Conservation (phyloP, 495 filamentous ascomycete species). For the Daldinia vernicosa region DNA sequence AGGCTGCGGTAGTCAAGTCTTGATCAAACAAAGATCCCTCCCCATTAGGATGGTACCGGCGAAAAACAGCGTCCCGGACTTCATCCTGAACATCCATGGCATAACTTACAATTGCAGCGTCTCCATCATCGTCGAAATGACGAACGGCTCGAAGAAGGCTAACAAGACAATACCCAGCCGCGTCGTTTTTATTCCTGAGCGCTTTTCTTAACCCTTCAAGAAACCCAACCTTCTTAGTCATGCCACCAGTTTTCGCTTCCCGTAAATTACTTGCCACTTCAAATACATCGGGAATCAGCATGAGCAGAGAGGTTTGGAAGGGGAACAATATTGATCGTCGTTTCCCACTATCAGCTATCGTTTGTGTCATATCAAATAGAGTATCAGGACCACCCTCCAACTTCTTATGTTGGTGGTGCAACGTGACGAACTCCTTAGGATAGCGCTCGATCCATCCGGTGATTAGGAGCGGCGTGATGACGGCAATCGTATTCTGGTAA, state of each 20-base stretch:
- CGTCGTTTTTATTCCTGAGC: constrained; percentile 64
- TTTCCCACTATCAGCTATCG: constrained; percentile 62
- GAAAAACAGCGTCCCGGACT: constrained; percentile 69
- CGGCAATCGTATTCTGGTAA: constrained; percentile 68
- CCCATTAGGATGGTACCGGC: constrained; percentile 55
- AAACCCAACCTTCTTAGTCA: constrained; percentile 69
- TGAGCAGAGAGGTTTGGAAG: constrained; percentile 66
- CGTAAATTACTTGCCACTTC: constrained; percentile 69
- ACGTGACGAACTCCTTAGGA: constrained; percentile 66
- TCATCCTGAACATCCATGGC: constrained; percentile 73
- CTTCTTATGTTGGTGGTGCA: constrained; percentile 65
- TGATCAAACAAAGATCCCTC: constrained; percentile 62
- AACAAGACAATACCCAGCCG: constrained; percentile 69
- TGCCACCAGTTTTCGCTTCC: constrained; percentile 64
- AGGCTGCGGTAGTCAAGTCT: constrained; percentile 70
- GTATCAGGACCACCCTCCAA: constrained; percentile 69
- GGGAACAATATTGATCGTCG: constrained; percentile 65
- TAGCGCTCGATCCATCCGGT: constrained; percentile 70
- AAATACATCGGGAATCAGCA: constrained; percentile 71
- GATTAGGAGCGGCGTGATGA: constrained; percentile 66
- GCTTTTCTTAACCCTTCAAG: constrained; percentile 67
- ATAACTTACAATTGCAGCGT: constrained; percentile 69
- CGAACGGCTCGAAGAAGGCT: constrained; percentile 66
- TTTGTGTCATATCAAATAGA: constrained; percentile 69
- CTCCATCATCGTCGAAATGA: constrained; percentile 67